Percentiles rank a stretch among this genome's conserved stretches.
Evolutionary conservation across 1,139 yeast species (phyloP).

Genomic region (Kluyveromyces sp.): DNA sequence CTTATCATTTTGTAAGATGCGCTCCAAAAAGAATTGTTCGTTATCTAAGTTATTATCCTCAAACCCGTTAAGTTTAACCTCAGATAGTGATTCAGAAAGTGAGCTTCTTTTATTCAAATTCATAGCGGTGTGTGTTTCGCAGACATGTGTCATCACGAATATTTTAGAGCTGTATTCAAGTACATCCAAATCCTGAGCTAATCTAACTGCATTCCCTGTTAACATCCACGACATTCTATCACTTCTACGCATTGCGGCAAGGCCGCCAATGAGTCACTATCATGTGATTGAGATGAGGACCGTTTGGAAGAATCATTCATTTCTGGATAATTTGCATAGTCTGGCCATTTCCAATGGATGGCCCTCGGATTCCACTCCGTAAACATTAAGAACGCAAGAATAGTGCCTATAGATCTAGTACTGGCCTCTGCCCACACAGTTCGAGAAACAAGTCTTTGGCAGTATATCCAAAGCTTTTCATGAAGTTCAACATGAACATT

Average conservation of each 20-base stretch:
- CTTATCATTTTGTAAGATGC: constrained; percentile 22
- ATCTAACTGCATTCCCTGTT: constrained; percentile 75
- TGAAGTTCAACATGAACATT: constrained; percentile 47
- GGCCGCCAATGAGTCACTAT: constrained; percentile 46
- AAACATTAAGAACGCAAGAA: constrained; percentile 74
- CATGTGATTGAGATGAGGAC: constrained; percentile 15
- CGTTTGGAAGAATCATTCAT: constrained; percentile 10
- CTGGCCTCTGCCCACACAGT: constrained; percentile 95
- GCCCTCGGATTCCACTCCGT: constrained; percentile 97
- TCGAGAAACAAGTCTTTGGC: constrained; percentile 73
- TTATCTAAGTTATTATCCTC: constrained; percentile 38
- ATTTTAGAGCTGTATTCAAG: constrained; percentile 68
- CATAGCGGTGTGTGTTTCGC: constrained; percentile 74
- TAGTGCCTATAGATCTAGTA: constrained; percentile 79
- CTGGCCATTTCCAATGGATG: constrained; percentile 82
- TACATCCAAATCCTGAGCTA: constrained; percentile 82
- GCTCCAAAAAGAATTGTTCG: constrained; percentile 19
- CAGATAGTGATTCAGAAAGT: constrained; percentile 60
- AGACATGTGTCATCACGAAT: constrained; percentile 73
- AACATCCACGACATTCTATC: constrained; percentile 93
- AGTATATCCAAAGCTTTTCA: constrained; percentile 73
- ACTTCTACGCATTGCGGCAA: constrained; percentile 79
- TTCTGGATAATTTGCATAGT: constrained; percentile 56
- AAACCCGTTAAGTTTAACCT: constrained; percentile 42
- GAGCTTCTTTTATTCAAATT: constrained; percentile 61